Evolutionary conservation across 208 protist species (phyloP), one percentile per base, ranked within the genome.

Genomic region (Acanthamoeba culbertsoni): DNA sequence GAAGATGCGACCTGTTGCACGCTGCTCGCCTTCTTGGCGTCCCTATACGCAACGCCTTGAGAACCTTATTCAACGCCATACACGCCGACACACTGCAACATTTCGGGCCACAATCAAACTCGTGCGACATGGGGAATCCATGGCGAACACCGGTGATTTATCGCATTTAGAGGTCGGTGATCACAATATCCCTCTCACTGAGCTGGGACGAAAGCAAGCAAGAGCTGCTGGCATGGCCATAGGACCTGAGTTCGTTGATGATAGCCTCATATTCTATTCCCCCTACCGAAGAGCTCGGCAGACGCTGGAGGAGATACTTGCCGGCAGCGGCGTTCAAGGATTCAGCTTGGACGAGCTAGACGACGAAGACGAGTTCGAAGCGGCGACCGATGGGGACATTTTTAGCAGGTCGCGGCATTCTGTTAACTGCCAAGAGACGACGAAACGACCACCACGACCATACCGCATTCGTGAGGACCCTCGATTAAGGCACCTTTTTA

Each of bases 401-500:
- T n/a, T n/a, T n/a, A n/a, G n/a, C n/a, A n/a, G n/a, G n/a, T n/a
- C n/a, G n/a, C n/a, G n/a, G n/a, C n/a, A n/a, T n/a, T n/a, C n/a
- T n/a, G n/a, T n/a, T n/a, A n/a, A n/a, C n/a, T n/a, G n/a, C n/a
- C n/a, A 3, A 79, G 68, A 3, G 18, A 48, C 12, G 65, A 75
- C 0, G 65, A 75, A 18, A 37, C 3, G 0, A 12, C 10, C 73
- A 23, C 73, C 73, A 6, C 43, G 73, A 12, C 73, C 73, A 23
- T 84, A 84, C 45, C 73, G 73, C 73, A 84, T 84, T 55, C 73
- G 73, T 43, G 73, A 84, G 37, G 73, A 84, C 45, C 73, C 73
- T 3, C 18, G 73, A 84, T n/a, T 84, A 18, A 84, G 73, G 73
- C 37, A 35, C 18, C 14, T 40, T 33, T 40, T 7, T n/a, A 23